Base-by-base conservation (phyloP, 2,329 filamentous ascomycete species). In the Alternaria sp. region DNA sequence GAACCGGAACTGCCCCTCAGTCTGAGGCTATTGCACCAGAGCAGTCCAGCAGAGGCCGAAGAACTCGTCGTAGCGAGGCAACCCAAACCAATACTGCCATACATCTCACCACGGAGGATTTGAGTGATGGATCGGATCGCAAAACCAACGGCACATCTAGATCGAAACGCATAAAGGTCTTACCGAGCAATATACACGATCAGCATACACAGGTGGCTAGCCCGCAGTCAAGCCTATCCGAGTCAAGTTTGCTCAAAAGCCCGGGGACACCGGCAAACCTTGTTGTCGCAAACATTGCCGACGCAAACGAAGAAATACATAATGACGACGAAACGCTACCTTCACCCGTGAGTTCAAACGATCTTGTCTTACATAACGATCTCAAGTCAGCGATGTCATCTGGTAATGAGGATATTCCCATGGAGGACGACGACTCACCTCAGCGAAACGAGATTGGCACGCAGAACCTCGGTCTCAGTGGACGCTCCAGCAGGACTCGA, bases 401-500 rank as follows among this genome's bases (percentile, higher is more conserved):
- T 21, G 26, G 9, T n/a, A 5, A 8, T 12, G 37, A 49, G 12
- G 26, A 51, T 3, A 9, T 21, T 10, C 21, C 8, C 1, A 44
- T 14, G 18, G 2, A 14, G n/a, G 37, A 53, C 30, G 14, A n/a
- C 30, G 14, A 37, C 11, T 9, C 11, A 2, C 0, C 7, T 54
- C 50, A 21, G 4, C 2, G 15, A 6, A 41, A 9, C 9, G 20
- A 41, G 6, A 18, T 20, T 7, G 5, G 2, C 45, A 20, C 4
- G 10, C 6, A 12, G 25, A 44, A 23, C 23, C 4, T 14, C 6
- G 14, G 7, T 44, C 18, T 2, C 2, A 26, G 28, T 23, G n/a
- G 44, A 25, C 62, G 69, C 15, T 47, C 65, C 15, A 63, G 61
- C 45, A 65, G 68, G 12, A 58, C 60, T 37, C 49, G 50, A 2